Conservation (phyloP, 345 rosid species). For the Rhodamnia rubescens region DNA sequence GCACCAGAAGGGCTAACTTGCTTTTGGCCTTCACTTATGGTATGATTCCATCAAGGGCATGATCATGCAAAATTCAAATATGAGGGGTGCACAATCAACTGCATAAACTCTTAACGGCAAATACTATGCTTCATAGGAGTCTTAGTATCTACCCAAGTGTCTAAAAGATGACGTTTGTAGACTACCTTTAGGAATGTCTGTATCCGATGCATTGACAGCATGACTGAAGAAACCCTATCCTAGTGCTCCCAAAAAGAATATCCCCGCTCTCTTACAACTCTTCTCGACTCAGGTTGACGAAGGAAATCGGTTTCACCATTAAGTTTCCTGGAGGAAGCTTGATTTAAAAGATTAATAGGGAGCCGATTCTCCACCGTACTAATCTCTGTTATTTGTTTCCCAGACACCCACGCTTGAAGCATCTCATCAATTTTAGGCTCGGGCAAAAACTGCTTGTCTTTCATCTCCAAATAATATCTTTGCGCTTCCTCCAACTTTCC, state of each 20-base stretch:
- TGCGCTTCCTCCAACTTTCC: conserved; percentile 72
- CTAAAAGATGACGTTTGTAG: neutral
- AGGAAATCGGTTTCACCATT: conserved; percentile 31
- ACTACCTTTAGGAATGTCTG: neutral
- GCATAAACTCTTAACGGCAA: neutral
- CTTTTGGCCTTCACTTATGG: neutral
- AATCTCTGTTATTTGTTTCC: conserved; percentile 37
- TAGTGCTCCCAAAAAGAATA: conserved; percentile 55
- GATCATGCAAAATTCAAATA: neutral
- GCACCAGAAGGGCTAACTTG: neutral
- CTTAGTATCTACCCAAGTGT: neutral
- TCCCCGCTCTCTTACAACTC: conserved; percentile 55
- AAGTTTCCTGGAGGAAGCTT: conserved; percentile 15
- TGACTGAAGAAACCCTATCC: neutral
- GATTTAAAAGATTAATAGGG: conserved; percentile 1
- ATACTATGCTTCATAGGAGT: neutral
- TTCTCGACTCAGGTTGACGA: conserved; percentile 50
- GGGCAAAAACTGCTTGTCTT: conserved; percentile 48
- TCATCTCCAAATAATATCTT: conserved; percentile 69
- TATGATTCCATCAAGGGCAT: neutral
- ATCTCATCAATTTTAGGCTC: conserved; percentile 58
- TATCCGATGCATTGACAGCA: neutral
- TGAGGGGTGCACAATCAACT: neutral
- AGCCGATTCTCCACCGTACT: conserved; percentile 13
- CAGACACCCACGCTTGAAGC: conserved; percentile 54